phyloP scores from a whole-genome alignment of 108 stramenopile genomes.

The Skeletonema grethae region DNA sequence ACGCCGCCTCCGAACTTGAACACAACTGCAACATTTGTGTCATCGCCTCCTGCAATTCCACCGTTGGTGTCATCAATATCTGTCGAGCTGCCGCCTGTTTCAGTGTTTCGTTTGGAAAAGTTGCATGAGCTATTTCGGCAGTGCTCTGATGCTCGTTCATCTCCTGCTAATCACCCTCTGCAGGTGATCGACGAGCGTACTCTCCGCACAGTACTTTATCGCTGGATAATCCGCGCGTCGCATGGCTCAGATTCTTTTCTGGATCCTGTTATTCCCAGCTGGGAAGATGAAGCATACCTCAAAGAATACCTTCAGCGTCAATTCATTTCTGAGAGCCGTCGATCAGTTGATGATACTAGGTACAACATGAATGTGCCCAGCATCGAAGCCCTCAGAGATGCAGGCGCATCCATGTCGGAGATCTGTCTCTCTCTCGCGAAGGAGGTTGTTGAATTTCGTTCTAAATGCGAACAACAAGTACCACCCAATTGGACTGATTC shows the following conservation, averaged over 20 bases:
- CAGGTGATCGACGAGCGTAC: constrained; percentile 54
- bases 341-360: constrained; percentile 35
- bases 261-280: constrained; percentile 86
- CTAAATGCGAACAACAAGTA: constrained; percentile 53
- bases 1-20: constrained; percentile 18
- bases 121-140: constrained; percentile 66
- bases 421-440: constrained; percentile 72
- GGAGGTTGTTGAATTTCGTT: constrained; percentile 59
- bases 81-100: constrained; percentile 51
- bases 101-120: constrained; percentile 75
- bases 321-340: constrained; percentile 78
- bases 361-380: constrained; percentile 47
- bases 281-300: constrained; percentile 70
- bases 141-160: constrained; percentile 52
- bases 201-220: constrained; percentile 69
- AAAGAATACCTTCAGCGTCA: constrained; percentile 81
- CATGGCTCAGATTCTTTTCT: constrained; percentile 65
- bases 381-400: constrained; percentile 82
- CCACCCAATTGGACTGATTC: constrained; percentile 68
- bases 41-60: constrained; percentile 7
- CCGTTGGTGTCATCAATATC: constrained; percentile 23
- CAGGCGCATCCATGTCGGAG: constrained; percentile 67
- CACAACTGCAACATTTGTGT: neutral
- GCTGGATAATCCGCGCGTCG: constrained; percentile 85
- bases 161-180: constrained; percentile 46